Percentiles rank a stretch among this genome's conserved stretches.
phyloP scores from a whole-genome alignment of 257 asterid species.

The Solanum sitiens region DNA sequence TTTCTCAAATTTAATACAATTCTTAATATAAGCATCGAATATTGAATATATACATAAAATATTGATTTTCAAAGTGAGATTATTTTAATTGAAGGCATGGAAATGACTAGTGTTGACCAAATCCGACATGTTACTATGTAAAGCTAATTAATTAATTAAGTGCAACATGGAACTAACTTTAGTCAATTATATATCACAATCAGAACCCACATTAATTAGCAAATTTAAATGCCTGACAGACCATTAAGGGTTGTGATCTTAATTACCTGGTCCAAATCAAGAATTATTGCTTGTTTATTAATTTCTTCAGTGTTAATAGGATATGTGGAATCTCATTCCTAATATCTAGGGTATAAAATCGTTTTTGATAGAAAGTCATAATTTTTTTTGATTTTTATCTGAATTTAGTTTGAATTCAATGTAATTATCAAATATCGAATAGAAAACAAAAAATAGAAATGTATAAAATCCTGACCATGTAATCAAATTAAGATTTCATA shows the following conservation, averaged over 20 bases:
- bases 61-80: background rate
- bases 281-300: background rate
- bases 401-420: too few species aligned
- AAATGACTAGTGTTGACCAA: background rate
- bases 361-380: rapidly evolving
- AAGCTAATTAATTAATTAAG: background rate
- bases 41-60: too few species aligned
- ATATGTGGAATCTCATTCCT: background rate
- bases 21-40: too few species aligned
- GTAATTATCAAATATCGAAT: too few species aligned
- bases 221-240: background rate
- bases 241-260: background rate
- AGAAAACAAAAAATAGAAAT: too few species aligned
- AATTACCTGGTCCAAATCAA: background rate
- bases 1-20: too few species aligned
- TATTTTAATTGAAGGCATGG: background rate
- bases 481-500: too few species aligned
- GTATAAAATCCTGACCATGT: too few species aligned
- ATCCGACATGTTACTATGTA: background rate
- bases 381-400: too few species aligned
- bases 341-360: background rate
- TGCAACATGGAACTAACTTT: background rate
- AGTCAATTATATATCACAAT: background rate
- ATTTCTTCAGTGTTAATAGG: background rate
- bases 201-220: background rate